These are phyloP conservation scores for Seminavis robusta DNA, from an alignment of 108 stramenopile species.

Conservation along the genomic window DNA sequence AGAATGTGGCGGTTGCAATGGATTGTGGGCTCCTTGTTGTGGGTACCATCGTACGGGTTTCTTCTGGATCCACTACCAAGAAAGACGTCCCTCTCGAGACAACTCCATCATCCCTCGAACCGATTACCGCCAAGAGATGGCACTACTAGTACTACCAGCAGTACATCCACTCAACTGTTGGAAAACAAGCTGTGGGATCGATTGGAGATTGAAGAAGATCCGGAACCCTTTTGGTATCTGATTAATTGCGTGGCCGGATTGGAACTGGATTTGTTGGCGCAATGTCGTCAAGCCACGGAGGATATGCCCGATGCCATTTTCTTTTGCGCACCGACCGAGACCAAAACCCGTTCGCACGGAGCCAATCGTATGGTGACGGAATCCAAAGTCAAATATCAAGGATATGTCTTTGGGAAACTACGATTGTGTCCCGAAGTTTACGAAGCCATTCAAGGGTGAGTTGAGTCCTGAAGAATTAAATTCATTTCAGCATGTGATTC, in stretches of 20 bases:
- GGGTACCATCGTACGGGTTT: too few species aligned
- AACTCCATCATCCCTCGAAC: too few species aligned
- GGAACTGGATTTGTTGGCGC: slow-evolving; percentile 66
- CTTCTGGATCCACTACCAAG: too few species aligned
- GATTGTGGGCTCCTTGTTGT: too few species aligned
- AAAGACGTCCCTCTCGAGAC: too few species aligned
- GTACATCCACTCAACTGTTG: too few species aligned
- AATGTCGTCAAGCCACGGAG: slow-evolving; percentile 38
- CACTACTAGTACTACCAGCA: too few species aligned
- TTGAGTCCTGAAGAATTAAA: not conserved
- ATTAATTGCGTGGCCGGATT: slow-evolving; percentile 80
- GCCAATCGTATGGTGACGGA: slow-evolving; percentile 80
- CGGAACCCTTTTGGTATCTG: slow-evolving; percentile 72
- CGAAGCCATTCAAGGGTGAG: slow-evolving; percentile 68
- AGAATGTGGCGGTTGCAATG: too few species aligned
- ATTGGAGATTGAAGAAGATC: slow-evolving; percentile 67
- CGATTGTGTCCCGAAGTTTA: slow-evolving; percentile 59
- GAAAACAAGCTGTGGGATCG: slow-evolving; percentile 10
- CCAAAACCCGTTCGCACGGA: slow-evolving; percentile 60
- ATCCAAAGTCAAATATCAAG: slow-evolving; percentile 76
- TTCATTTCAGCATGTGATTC: not conserved
- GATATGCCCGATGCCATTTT: slow-evolving; percentile 43
- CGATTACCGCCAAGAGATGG: too few species aligned
- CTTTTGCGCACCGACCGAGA: slow-evolving; percentile 66
- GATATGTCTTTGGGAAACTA: slow-evolving; percentile 82